Percentiles rank a stretch among this genome's conserved stretches.
Conservation (phyloP, 768 basidiomycete genomes). For the Boletus reticulatus region DNA sequence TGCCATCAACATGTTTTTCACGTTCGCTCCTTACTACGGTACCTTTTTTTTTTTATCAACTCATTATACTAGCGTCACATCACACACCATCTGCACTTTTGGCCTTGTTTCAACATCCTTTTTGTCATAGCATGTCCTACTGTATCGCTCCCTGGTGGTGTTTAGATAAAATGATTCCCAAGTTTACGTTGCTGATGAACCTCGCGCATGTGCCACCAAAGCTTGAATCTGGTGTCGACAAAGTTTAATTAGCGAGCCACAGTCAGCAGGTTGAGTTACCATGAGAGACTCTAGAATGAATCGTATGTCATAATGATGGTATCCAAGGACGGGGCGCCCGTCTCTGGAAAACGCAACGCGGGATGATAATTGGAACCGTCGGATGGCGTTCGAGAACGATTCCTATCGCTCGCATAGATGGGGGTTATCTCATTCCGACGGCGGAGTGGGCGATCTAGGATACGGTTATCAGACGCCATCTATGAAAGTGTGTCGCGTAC, state of each 20-base stretch:
- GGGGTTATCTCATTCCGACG: neutral
- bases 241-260: slow-evolving; percentile 14
- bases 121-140: slow-evolving; percentile 5
- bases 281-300: neutral
- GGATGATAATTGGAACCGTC: neutral
- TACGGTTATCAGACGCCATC: slow-evolving; percentile 2
- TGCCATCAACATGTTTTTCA: slow-evolving; percentile 1
- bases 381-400: neutral
- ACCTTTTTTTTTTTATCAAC: slow-evolving; percentile 13
- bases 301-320: slow-evolving; percentile 15
- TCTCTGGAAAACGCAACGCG: neutral
- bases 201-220: neutral
- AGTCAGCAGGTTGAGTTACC: slow-evolving; percentile 3
- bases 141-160: slow-evolving; percentile 13
- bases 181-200: neutral
- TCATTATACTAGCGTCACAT: slow-evolving; percentile 15
- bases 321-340: slow-evolving; percentile 2
- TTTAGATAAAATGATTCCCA: slow-evolving; percentile 1
- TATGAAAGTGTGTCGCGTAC: slow-evolving; percentile 2
- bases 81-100: neutral
- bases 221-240: neutral
- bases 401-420: too few species aligned
- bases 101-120: neutral
- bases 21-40: slow-evolving; percentile 3
- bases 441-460: neutral